Percentiles rank a stretch among this genome's conserved stretches.
Evolutionary conservation across 1,139 yeast species (phyloP).

Genomic region (Pichia sp.): DNA sequence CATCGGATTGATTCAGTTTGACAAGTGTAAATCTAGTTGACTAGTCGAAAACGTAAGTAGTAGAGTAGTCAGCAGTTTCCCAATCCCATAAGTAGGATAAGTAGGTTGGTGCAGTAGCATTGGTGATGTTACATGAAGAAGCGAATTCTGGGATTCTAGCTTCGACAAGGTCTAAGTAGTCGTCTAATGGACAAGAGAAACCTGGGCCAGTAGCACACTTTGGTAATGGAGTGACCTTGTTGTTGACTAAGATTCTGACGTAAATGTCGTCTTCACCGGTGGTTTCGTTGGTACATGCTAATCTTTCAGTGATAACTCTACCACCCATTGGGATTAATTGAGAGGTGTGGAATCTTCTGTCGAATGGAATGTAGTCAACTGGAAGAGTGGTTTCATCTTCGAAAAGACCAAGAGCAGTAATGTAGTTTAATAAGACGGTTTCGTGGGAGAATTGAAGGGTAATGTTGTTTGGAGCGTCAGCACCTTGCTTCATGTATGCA

Average conservation of each 20-base stretch:
- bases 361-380: slow-evolving; percentile 34
- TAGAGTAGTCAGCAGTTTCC: neutral
- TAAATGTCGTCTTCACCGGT: slow-evolving; percentile 16
- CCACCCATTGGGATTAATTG: slow-evolving; percentile 52
- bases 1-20: too few relatives aligned
- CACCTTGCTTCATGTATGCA: slow-evolving; percentile 36
- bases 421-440: slow-evolving; percentile 43
- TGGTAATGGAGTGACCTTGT: slow-evolving; percentile 51
- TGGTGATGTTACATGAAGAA: slow-evolving; percentile 1
- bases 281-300: slow-evolving; percentile 34
- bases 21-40: too few relatives aligned
- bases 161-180: neutral
- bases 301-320: slow-evolving; percentile 46
- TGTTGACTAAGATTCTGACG: slow-evolving; percentile 37
- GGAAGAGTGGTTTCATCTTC: slow-evolving; percentile 31
- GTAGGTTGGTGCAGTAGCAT: slow-evolving; percentile 32
- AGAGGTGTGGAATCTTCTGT: slow-evolving; percentile 24
- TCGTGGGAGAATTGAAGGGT: slow-evolving; percentile 50
- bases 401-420: slow-evolving; percentile 44
- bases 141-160: neutral
- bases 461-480: slow-evolving; percentile 23
- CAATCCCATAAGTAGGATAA: slow-evolving; percentile 1
- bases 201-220: slow-evolving; percentile 53
- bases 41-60: neutral
- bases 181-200: slow-evolving; percentile 39